A percentile compares a stretch with the other conserved stretches of the same genome.
Conservation (phyloP, 164 flowering plant species). For the Saururus chinensis region DNA sequence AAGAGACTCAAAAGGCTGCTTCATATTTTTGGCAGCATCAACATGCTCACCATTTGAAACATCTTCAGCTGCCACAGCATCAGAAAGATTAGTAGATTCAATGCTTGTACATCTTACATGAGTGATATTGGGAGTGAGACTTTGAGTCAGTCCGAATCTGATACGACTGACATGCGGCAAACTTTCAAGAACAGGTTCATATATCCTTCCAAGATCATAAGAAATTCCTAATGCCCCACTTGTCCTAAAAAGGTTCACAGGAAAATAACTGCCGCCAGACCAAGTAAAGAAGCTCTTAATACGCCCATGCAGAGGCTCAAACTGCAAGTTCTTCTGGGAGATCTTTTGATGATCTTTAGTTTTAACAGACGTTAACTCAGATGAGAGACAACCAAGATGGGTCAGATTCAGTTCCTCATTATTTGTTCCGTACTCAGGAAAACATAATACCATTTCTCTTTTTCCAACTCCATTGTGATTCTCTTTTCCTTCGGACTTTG, state of each 20-base stretch:
- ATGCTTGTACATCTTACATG: constrained; percentile 1
- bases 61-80: constrained; percentile 1
- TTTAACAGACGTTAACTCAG: constrained; percentile 15
- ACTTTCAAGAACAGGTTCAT: constrained; percentile 19
- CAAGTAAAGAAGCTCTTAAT: constrained; percentile 12
- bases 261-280: constrained; percentile 10
- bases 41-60: constrained; percentile 7
- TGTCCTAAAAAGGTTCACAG: constrained; percentile 14
- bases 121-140: background rate
- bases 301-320: constrained; percentile 12
- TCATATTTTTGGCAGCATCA: constrained; percentile 1
- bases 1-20: constrained; percentile 14
- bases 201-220: constrained; percentile 24
- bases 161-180: constrained; percentile 7
- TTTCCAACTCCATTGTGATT: constrained; percentile 7
- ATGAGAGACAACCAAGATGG: constrained; percentile 12
- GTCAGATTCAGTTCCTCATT: constrained; percentile 11
- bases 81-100: background rate
- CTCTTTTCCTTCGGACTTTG: constrained; percentile 16
- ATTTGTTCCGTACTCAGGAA: constrained; percentile 15
- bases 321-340: constrained; percentile 21
- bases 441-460: constrained; percentile 19
- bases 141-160: constrained; percentile 16
- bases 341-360: constrained; percentile 22
- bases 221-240: constrained; percentile 22